Evolutionary conservation across 192 early-diverging fungal species (phyloP), one percentile per base, ranked within the genome.

Genomic region (Coemansia erecta): DNA sequence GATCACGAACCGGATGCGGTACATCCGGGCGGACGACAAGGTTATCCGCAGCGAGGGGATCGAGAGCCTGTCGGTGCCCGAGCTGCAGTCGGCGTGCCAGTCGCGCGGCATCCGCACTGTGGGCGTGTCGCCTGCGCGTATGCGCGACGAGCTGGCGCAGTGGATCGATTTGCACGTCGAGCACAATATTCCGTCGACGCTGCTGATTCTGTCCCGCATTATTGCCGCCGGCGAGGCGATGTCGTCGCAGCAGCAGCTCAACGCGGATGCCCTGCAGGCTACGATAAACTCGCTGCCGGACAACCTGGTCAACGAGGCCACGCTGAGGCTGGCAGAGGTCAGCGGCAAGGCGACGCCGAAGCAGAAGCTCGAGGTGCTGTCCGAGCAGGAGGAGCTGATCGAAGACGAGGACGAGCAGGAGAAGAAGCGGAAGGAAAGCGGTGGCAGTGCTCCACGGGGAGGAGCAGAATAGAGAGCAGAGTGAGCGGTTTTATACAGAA

Each of bases 301-400:
- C 53, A 94, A 93, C 68, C 81, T 95, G 47, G 87, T 91, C 50
- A 85, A 81, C 55, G 96, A 97, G 77, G 91, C 94, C 1, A 88
- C 91, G 50, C 66, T 95, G 64, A 85, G 92, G 55, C 82, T 96
- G n/a, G 85, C 89, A 2, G 93, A 97, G 53, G 83, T 85, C 50
- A 91, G 90, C 28, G 95, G 95, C 49, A 86, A 84, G 22, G 90
- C 91, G n/a, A 95, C 95, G 4, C 83, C 88, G 52, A 92, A 93
- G 80, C 92, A 97, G 72, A 91, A 93, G 79, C 84, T 97, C 44
- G 91, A 94, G 55, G 92, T 97, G 31, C 69, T 98, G 50, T 88
- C 95, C 58, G 88, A 98, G 72, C 96, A 98, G 76, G 91, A 98
- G 73, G 94, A 98, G 66, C 82, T 98, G 56, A 97, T 98, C 63